Evolutionary conservation across 306 rosid genomes (phyloP).

Genomic region (Quercus bicolor): DNA sequence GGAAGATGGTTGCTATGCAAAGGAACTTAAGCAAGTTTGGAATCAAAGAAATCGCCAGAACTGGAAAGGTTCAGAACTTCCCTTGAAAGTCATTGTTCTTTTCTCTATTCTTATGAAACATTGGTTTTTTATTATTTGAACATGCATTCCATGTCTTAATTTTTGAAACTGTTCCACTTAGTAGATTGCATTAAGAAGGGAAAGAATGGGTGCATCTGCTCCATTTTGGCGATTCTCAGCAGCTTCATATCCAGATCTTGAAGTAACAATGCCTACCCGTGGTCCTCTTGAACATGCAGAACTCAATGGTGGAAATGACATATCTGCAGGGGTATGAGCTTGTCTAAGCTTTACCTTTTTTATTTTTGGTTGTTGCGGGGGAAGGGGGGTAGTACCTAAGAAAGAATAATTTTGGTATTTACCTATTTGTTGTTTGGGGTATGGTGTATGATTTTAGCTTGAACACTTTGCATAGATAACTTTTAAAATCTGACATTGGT

Average conservation of each 20-base stretch:
- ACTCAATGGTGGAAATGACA: constrained; percentile 29
- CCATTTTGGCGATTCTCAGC: constrained; percentile 92
- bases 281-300: constrained; percentile 42
- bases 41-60: constrained; percentile 80
- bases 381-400: no score
- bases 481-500: neutral
- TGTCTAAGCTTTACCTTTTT: constrained; percentile 3
- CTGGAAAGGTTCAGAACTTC: constrained; percentile 66
- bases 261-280: constrained; percentile 38
- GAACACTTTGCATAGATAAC: neutral
- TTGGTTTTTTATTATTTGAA: constrained; percentile 16
- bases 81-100: constrained; percentile 11
- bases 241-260: constrained; percentile 90
- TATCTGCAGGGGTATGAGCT: constrained; percentile 50
- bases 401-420: neutral
- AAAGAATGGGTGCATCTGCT: constrained; percentile 83
- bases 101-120: constrained; percentile 5
- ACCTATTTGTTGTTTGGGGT: neutral
- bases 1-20: constrained; percentile 75
- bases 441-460: neutral
- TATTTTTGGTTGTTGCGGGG: neutral
- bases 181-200: constrained; percentile 88
- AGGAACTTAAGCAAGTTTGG: constrained; percentile 73
- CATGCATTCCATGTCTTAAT: constrained; percentile 5
- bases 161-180: constrained; percentile 6